Percentiles rank a stretch among this genome's conserved stretches.
Evolutionary conservation across 495 filamentous ascomycete genomes (phyloP).

Genomic region (Aspergillus avenaceus): DNA sequence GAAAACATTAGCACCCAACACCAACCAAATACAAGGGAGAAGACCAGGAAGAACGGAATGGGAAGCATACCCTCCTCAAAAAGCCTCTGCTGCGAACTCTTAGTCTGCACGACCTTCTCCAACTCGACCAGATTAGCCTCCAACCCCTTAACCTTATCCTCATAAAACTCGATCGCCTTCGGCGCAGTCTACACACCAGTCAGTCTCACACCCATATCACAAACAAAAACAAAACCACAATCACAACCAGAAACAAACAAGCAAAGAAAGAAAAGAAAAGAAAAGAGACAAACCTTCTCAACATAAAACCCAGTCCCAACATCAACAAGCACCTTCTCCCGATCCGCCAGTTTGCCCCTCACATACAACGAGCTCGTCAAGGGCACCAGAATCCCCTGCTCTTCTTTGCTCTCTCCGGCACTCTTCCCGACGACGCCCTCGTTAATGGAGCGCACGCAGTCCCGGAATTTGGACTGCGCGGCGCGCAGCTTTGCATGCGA

Average conservation of each 20-base stretch:
- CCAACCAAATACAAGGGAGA: no score
- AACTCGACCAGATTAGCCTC: constrained; percentile 75
- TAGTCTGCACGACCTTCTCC: constrained; percentile 80
- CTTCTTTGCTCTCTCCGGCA: constrained; percentile 33
- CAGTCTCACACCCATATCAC: no score
- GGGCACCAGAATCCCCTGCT: constrained; percentile 84
- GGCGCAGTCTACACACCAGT: constrained; percentile 54
- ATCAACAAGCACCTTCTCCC: constrained; percentile 84
- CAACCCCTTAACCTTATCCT: constrained; percentile 76
- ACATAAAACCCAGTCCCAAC: constrained; percentile 96
- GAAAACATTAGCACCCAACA: constrained; percentile 13
- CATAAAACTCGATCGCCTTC: constrained; percentile 81
- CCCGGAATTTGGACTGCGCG: constrained; percentile 86
- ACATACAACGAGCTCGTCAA: constrained; percentile 93
- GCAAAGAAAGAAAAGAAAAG: background rate
- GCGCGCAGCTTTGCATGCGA: constrained; percentile 86
- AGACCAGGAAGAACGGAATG: no score
- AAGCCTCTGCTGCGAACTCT: constrained; percentile 76
- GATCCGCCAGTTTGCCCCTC: constrained; percentile 70
- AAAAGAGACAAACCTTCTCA: constrained; percentile 66
- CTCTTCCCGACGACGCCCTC: constrained; percentile 49
- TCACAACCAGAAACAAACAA: background rate
- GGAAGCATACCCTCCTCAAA: constrained; percentile 83
- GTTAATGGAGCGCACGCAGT: constrained; percentile 75
- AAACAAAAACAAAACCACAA: background rate